Evolutionary conservation across 1,284 basidiomycete species (phyloP).

Genomic region (Cryptococcus maquisensis): DNA sequence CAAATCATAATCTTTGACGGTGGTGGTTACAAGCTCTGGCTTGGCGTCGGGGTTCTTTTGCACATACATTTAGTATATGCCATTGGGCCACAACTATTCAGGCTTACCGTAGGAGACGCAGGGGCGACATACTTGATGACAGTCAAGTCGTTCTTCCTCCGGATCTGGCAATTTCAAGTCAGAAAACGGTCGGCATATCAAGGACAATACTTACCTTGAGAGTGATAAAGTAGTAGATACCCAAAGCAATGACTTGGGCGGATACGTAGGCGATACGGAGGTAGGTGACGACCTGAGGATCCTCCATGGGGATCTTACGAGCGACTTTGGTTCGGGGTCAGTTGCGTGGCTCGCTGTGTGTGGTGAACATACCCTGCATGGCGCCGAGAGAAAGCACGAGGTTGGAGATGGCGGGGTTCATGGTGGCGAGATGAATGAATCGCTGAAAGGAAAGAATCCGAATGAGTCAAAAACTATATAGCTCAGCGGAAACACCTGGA

Average conservation of each 20-base stretch:
- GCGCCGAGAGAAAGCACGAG: slow-evolving; percentile 80
- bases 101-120: slow-evolving; percentile 47
- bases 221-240: slow-evolving; percentile 42
- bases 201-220: slow-evolving; percentile 25
- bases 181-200: neutral
- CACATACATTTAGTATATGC: too few species aligned
- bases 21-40: slow-evolving; percentile 82
- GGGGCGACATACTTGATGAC: slow-evolving; percentile 80
- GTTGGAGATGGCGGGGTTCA: slow-evolving; percentile 55
- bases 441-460: neutral
- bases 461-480: neutral
- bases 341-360: neutral
- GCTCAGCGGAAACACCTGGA: neutral
- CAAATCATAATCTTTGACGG: slow-evolving; percentile 89
- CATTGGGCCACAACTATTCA: too few species aligned
- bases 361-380: slow-evolving; percentile 66
- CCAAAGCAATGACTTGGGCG: slow-evolving; percentile 52
- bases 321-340: slow-evolving; percentile 57
- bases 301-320: slow-evolving; percentile 84
- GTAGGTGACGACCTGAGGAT: slow-evolving; percentile 75
- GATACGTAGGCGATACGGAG: slow-evolving; percentile 78
- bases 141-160: slow-evolving; percentile 89
- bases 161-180: slow-evolving; percentile 58
- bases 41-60: slow-evolving; percentile 66
- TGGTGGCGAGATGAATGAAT: slow-evolving; percentile 9